Evolutionary conservation across 352 stramenopile species (phyloP), one percentile per base, ranked within the genome.

Genomic region (Phytopythium aichiense): DNA sequence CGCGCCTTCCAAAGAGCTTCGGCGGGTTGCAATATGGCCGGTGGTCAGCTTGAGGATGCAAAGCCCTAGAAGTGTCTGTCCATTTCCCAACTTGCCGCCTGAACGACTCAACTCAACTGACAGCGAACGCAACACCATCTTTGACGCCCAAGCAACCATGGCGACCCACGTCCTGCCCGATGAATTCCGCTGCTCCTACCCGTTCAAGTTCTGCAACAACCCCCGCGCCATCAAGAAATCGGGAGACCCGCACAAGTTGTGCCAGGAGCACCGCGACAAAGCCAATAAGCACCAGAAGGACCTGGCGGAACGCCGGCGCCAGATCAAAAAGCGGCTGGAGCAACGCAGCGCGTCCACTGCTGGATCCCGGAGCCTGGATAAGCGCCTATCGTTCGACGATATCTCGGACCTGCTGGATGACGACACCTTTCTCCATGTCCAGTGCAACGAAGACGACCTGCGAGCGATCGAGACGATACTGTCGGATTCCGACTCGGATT

Each of bases 251-350:
- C 74, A 83, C 64, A 73, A 68, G 31, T 63, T 76, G 18, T 83
- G 74, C 46, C 67, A 80, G 42, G 58, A 69, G 33, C 74, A 83
- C 56, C 74, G 74, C 1, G 55, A 63, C 15, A 67, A 73, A 30
- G 74, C 74, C 16, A 84, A 84, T 58, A 69, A 64, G n/a, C 75
- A 81, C 53, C 74, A 84, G 63, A 69, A 72, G 43, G 62, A 67
- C 35, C 61, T 76, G 4, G 72, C 73, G 38, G 60, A 62, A 18
- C 65, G 68, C 1, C 71, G 71, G 11, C 65, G 68, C 13, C 40
- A 58, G 20, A 58, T 58, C 9, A 46, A 48, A 12, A 35, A 49
- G n/a, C 53, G 23, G 1, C 53, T 58, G 1, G 37, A 12, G 7
- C 53, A 18, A 23, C 33, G 22, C 3, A 11, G 23, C 6, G 30